These are phyloP conservation scores for Monosporascus sp. DNA, from an alignment of 2,329 filamentous ascomycete species.

Conservation along the genomic window DNA sequence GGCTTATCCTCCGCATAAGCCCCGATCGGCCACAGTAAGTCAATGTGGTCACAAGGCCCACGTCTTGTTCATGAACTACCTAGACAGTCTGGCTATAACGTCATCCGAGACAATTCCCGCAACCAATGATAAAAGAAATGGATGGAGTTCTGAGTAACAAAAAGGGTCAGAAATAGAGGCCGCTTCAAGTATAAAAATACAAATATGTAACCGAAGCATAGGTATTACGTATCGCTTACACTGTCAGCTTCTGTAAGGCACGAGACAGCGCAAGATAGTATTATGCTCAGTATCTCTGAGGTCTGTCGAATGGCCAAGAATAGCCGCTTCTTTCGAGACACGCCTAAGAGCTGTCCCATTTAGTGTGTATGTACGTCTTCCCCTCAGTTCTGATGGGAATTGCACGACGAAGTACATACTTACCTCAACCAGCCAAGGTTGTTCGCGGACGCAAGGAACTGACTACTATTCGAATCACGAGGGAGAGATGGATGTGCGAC, in stretches of 20 bases:
- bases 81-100: neutral
- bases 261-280: too few species aligned
- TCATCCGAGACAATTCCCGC: neutral
- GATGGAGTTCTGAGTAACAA: too few species aligned
- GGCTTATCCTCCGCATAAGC: neutral
- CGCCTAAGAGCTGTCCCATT: neutral
- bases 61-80: neutral
- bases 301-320: neutral
- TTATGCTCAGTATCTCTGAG: neutral
- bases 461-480: neutral
- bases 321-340: neutral
- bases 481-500: neutral
- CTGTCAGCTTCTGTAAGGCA: too few species aligned
- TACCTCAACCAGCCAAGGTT: too few species aligned
- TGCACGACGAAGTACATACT: too few species aligned
- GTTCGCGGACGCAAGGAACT: neutral
- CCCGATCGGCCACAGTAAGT: neutral
- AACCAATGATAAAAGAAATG: too few species aligned
- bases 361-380: neutral
- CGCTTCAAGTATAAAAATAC: too few species aligned
- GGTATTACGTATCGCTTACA: too few species aligned
- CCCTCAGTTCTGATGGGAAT: neutral
- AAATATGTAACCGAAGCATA: too few species aligned
- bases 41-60: neutral
- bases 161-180: too few species aligned